Conservation (phyloP, 208 protist species). For the Trypanosoma cruzi region DNA sequence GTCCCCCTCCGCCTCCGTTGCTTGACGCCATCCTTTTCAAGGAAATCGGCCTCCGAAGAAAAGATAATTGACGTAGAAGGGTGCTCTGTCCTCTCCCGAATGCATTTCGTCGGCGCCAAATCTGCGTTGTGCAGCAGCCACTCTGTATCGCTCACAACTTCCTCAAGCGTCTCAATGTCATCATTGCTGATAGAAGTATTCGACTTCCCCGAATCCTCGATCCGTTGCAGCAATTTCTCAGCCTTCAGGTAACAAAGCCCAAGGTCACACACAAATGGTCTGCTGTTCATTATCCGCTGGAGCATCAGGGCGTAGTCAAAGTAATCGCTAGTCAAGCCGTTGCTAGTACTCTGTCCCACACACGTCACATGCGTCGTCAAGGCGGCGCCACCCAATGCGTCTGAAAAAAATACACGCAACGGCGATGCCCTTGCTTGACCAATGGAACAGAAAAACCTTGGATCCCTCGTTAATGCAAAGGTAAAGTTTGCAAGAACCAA, state of each 20-base stretch:
- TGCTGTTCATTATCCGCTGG: not conserved
- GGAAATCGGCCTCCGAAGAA: not conserved
- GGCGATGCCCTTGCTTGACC: not conserved
- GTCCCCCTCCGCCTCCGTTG: no score
- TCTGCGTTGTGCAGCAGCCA: not conserved
- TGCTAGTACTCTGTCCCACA: not conserved
- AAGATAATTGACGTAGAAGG: not conserved
- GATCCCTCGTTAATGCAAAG: not conserved
- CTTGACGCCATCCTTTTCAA: no score
- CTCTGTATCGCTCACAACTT: not conserved
- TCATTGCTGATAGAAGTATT: not conserved
- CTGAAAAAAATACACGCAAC: not conserved
- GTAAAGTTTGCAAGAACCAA: constrained; percentile 1
- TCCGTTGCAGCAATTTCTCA: not conserved
- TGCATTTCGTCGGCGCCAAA: not conserved
- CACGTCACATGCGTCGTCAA: not conserved
- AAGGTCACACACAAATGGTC: not conserved
- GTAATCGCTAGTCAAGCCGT: not conserved
- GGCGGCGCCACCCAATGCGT: not conserved
- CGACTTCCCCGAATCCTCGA: not conserved
- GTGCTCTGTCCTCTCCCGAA: not conserved
- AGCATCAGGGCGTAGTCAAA: constrained; percentile 2
- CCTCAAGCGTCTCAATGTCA: not conserved
- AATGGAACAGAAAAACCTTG: not conserved
- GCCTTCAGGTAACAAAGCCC: not conserved